Base-by-base conservation (phyloP, 208 protist species). In the Trypanosoma vivax region DNA sequence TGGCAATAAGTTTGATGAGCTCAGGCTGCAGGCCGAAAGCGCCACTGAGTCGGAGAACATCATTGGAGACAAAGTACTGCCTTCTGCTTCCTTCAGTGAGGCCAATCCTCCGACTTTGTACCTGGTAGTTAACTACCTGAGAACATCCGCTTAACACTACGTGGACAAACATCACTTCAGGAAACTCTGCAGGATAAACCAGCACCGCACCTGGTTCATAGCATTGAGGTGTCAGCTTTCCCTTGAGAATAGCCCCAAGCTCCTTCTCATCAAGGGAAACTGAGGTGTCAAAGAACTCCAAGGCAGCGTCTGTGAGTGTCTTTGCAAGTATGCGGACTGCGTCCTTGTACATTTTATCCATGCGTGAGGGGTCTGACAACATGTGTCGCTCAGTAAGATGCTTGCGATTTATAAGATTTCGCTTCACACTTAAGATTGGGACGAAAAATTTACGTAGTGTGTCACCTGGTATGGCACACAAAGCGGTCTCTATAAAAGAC, bases 401-500 rank as follows among this genome's bases (percentile, higher is more conserved):
- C 27, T 63, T 57, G 18, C 73, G 69, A 45, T 50, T 47, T 27
- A 80, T 40, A 6, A 87, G 41, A 30, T 65, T 61, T 39, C 62
- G 63, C 45, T 77, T 76, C 6, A 92, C 64, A 11, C 63, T 70
- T 61, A 92, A 58, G 1, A 92, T 57, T 7, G 85, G 85, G 0
- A 66, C 71, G 55, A 92, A 89, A 60, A 73, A 83, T 49, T 74
- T 56, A 5, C 76, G 77, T 39, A 92, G 66, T 4, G 76, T 56
- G 23, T 67, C 63, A 13, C 85, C 85, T 0, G 80, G 79, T 28
- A 88, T 16, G 21, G 81, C 78, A 45, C 70, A 64, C 10, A 92
- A 76, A 33, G 85, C 79, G n/a, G 85, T 92, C 58, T 76, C 79
- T 10, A 92, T 73, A 66, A 84, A 88, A n/a, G 70, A 71, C n/a